Base-by-base conservation (phyloP, 2,329 filamentous ascomycete genomes). In the Colletotrichum gloeosporioides region DNA sequence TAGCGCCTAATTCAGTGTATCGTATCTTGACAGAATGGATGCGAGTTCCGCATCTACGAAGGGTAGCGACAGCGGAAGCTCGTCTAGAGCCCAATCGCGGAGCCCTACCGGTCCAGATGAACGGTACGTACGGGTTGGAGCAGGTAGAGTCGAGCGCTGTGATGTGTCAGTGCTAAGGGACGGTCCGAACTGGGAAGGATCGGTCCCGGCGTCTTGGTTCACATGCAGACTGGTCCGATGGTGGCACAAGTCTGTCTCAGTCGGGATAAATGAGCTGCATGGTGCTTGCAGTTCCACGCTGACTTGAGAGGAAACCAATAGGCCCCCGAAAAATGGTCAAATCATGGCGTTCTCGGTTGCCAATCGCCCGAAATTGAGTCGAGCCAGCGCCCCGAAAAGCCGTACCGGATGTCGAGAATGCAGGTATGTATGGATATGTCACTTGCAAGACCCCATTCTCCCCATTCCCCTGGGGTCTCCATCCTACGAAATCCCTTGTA, bases 401-500 rank as follows among this genome's bases (percentile, higher is more conserved):
- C 71, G 75, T 18, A 77, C 31, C 13, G 75, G 75, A 15, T 77
- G 75, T 22, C 68, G 67, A 59, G 74, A 76, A 69, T 76, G 74
- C 74, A 73, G 70, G 74, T 76, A 73, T 25, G 74, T 61, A n/a
- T 59, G 22, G 16, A 31, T 55, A 62, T 13, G 29, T 15, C 22
- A 57, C 18, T 34, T 27, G n/a, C 32, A 22, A 8, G 44, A 49
- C 16, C 44, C 27, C 22, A 2, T 18, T 32, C 6, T 29, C 49
- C 22, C n/a, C 18, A 15, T 12, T n/a, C 4, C 29, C 36, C 6
- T 27, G 65, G 8, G 22, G 27, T 18, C 3, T 57, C 15, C 25
- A 18, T 34, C 55, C 34, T 15, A 8, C 34, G 13, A 36, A 27
- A 22, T 36, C 29, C 39, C 59, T 16, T n/a, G 36, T 36, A 61